A percentile compares a stretch with the other conserved stretches of the same genome.
phyloP scores from a whole-genome alignment of 306 rosid genomes.

The Prunus kanzakura region DNA sequence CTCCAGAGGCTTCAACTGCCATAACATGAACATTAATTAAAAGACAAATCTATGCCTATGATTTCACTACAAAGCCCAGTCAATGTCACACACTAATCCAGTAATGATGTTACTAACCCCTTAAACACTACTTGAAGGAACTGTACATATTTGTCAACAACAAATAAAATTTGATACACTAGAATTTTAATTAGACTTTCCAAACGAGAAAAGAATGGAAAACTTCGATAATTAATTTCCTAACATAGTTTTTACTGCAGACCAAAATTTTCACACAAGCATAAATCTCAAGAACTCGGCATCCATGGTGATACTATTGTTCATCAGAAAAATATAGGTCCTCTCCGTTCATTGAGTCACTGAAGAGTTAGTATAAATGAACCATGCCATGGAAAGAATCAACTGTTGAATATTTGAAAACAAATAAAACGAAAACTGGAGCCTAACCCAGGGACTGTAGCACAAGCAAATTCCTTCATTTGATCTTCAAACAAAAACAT shows the following conservation, averaged over 20 bases:
- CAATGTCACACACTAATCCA: not conserved
- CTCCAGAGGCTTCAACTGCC: constrained; percentile 39
- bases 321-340: not conserved
- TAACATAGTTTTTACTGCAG: not conserved
- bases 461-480: not conserved
- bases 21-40: constrained; percentile 1
- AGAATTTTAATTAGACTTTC: not conserved
- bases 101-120: not conserved
- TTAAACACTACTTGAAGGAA: not conserved
- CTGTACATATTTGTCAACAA: not conserved
- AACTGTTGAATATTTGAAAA: not conserved
- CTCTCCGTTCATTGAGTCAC: not conserved
- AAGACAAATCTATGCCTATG: constrained; percentile 1
- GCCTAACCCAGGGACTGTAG: not conserved
- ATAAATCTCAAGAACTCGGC: not conserved
- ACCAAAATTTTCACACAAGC: not conserved
- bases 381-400: not conserved
- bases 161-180: not conserved
- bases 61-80: not conserved
- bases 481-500: not conserved
- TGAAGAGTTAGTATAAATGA: not conserved
- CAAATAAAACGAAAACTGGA: not conserved
- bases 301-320: not conserved
- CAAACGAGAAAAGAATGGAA: not conserved
- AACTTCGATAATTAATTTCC: not conserved